Percentiles rank a stretch among this genome's conserved stretches.
Evolutionary conservation across 2,329 filamentous ascomycete genomes (phyloP).

Genomic region (Neopestalotiopsis rosae): DNA sequence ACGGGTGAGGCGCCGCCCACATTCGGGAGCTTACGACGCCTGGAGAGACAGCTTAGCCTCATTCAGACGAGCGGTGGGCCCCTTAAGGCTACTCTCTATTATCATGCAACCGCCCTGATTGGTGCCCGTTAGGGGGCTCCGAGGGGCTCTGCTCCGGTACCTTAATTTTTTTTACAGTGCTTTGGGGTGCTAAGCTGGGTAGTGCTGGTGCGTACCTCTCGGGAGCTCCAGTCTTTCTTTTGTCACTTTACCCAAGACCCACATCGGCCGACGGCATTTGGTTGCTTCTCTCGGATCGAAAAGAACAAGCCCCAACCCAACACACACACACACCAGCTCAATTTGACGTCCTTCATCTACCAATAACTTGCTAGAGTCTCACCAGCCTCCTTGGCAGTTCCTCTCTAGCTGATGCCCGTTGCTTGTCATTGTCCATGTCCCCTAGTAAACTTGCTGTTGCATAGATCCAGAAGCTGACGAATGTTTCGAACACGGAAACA

Average conservation of each 20-base stretch:
- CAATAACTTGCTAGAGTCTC: conserved; percentile 6
- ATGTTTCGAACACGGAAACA: conserved; percentile 12
- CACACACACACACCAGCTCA: no score
- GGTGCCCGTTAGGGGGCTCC: background rate
- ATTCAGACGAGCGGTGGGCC: background rate
- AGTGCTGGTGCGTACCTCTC: background rate
- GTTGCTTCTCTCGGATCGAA: background rate
- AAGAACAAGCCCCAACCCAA: background rate
- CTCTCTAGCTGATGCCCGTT: background rate
- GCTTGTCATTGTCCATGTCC: background rate
- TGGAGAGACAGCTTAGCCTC: conserved; percentile 7
- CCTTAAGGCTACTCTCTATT: background rate
- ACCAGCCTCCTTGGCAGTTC: conserved; percentile 11
- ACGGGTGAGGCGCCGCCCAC: conserved; percentile 10
- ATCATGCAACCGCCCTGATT: conserved; percentile 5
- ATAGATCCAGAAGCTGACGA: conserved; percentile 10
- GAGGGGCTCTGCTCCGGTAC: background rate
- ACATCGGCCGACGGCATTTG: background rate
- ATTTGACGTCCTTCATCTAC: conserved; percentile 8
- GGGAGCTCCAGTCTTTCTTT: background rate
- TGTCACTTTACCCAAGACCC: background rate
- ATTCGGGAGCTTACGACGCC: conserved; percentile 6
- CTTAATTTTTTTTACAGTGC: conserved; percentile 2
- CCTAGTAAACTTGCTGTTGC: background rate
- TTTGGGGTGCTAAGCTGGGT: background rate